Base-by-base conservation (phyloP, 148 eudicot genomes). In the Cornus kousa region DNA sequence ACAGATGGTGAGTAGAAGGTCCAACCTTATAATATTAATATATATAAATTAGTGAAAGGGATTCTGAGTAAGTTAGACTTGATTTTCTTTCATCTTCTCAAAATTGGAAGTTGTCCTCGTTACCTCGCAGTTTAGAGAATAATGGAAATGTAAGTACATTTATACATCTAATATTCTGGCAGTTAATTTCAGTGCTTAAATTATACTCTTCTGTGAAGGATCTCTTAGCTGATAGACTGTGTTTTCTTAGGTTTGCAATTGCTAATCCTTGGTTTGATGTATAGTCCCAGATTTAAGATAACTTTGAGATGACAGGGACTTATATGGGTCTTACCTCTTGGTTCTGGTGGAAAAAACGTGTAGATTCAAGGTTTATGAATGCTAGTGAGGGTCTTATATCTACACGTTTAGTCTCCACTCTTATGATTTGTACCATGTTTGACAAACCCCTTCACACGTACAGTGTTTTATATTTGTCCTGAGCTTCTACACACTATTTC, bases 1-100 rank as follows among this genome's bases (percentile, higher is more conserved):
- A 84, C 74, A 79, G 91, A 95, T 75, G 97, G 99, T 95, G 79
- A 86, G 97, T 86, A 72, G 53, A 79, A 64, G 67, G 16, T 67
- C 12, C n/a, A 2, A 24, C 69, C 40, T 67, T 70, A 31, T 43
- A 66, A 13, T 67, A 71, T 69, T 73, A n/a, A 73, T 68, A 16
- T 77, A 28, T 60, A 24, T 67, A 13, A 7, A 59, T 72, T 55
- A 43, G 69, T 69, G 55, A 71, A 67, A 73, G 20, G 59, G 31
- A 23, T 81, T 71, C 68, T 83, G 72, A 70, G 32, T 37, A 35
- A 71, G 59, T 64, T 19, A 22, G 7, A 39, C 9, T 70, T 78
- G 73, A 46, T 78, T 82, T 80, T 71, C 17, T 75, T 81, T 70
- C 90, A 95, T 97, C 87, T 72, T 70, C 81, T 69, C 93, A 89